Evolutionary conservation across 2,329 filamentous ascomycete species (phyloP).

Genomic region (Colletotrichum viniferum): DNA sequence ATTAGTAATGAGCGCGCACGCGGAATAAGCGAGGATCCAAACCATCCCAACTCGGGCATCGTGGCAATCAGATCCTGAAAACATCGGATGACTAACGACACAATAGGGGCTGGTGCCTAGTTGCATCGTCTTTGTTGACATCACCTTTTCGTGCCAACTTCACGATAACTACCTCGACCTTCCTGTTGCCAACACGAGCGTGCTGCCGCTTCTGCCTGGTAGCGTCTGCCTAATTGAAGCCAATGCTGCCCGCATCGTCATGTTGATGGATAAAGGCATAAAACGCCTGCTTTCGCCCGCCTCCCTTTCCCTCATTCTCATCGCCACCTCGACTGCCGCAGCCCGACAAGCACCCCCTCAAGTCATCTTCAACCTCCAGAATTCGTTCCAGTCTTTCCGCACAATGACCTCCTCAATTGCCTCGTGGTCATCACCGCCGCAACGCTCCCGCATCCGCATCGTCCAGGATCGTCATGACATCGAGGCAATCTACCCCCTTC

Average conservation of each 20-base stretch:
- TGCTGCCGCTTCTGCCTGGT: background rate
- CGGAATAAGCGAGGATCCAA: background rate
- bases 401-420: background rate
- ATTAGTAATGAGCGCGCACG: too few relatives aligned
- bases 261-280: background rate
- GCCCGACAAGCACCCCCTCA: background rate
- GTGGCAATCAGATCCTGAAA: background rate
- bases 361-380: background rate
- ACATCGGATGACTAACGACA: background rate
- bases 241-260: background rate
- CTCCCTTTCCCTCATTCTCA: background rate
- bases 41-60: background rate
- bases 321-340: background rate
- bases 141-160: background rate
- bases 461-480: background rate
- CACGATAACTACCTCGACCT: background rate
- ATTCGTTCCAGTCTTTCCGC: background rate
- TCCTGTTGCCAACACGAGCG: accelerated
- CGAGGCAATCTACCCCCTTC: background rate
- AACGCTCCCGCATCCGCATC: background rate
- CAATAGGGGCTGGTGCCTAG: background rate
- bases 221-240: background rate
- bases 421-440: background rate
- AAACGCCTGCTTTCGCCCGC: background rate
- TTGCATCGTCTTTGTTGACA: background rate